These are phyloP conservation scores for Helicostylum pulchrum DNA, from an alignment of 192 early-diverging fungal species.

Conservation along the genomic window DNA sequence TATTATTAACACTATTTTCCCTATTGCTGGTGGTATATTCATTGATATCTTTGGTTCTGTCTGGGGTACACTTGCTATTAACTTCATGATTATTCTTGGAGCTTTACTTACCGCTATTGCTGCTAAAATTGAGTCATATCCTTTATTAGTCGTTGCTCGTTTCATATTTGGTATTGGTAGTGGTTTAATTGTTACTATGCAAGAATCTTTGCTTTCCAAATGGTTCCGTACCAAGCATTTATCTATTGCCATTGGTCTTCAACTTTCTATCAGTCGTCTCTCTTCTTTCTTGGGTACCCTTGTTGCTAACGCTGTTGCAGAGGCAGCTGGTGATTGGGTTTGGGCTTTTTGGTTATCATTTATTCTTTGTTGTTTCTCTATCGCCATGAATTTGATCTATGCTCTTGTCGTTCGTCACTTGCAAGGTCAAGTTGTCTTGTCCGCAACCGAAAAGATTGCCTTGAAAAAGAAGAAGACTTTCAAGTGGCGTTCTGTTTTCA, in stretches of 20 bases:
- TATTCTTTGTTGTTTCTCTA: constrained; percentile 62
- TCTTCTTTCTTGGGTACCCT: constrained; percentile 68
- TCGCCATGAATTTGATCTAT: constrained; percentile 69
- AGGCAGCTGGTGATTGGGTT: constrained; percentile 39
- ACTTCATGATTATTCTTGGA: constrained; percentile 55
- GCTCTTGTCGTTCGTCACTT: constrained; percentile 51
- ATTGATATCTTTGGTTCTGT: constrained; percentile 65
- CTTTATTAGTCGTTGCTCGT: constrained; percentile 53
- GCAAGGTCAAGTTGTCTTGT: constrained; percentile 24
- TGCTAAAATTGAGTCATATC: constrained; percentile 43
- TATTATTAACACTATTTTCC: constrained; percentile 58
- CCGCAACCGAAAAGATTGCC: constrained; percentile 13
- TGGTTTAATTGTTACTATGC: constrained; percentile 72
- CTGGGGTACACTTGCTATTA: constrained; percentile 52
- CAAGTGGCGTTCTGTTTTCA: constrained; percentile 49
- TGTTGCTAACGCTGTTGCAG: constrained; percentile 58
- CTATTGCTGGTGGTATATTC: constrained; percentile 52
- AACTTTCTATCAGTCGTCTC: constrained; percentile 67
- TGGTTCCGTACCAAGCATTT: constrained; percentile 72
- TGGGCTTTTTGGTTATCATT: constrained; percentile 50
- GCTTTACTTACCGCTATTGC: constrained; percentile 48
- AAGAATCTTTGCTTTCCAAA: constrained; percentile 73
- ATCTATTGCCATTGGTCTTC: constrained; percentile 66
- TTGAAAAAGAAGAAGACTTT: constrained; percentile 53
- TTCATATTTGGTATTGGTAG: constrained; percentile 65